Percentiles rank a stretch among this genome's conserved stretches.
Conservation (phyloP, 2,329 filamentous ascomycete species). For the Catunica adiposa region DNA sequence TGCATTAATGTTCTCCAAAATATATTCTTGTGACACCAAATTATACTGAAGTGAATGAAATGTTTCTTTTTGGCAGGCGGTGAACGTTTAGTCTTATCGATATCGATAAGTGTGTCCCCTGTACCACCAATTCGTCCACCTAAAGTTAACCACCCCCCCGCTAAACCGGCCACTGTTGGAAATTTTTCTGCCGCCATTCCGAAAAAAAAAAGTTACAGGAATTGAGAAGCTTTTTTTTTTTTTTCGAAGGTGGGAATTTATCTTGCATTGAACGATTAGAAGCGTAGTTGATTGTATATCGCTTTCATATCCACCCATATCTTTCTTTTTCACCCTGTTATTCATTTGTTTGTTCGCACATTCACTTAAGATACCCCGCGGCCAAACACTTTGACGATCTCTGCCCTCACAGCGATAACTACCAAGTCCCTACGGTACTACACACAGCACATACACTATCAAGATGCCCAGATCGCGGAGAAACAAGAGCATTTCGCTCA, state of each 20-base stretch:
- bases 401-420: background rate
- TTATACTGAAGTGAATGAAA: background rate
- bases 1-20: background rate
- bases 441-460: constrained; percentile 14
- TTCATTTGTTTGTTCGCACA: background rate
- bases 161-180: constrained; percentile 13
- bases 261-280: background rate
- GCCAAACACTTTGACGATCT: background rate
- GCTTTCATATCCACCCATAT: background rate
- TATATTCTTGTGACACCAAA: background rate
- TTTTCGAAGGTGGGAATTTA: constrained; percentile 1
- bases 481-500: constrained; percentile 73
- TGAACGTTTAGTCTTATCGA: constrained; percentile 8
- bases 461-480: constrained; percentile 95
- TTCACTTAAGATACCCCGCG: background rate
- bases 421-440: background rate
- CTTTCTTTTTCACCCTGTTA: background rate
- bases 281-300: background rate
- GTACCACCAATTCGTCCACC: background rate
- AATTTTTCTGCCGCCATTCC: constrained; percentile 10
- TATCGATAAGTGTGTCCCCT: constrained; percentile 10
- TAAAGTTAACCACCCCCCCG: constrained; percentile 1
- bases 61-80: constrained; percentile 3
- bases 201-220: background rate
- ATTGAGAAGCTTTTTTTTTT: constrained; percentile 1